Conservation (phyloP, 1,139 yeast genomes). For the Suhomyces bokatorum region DNA sequence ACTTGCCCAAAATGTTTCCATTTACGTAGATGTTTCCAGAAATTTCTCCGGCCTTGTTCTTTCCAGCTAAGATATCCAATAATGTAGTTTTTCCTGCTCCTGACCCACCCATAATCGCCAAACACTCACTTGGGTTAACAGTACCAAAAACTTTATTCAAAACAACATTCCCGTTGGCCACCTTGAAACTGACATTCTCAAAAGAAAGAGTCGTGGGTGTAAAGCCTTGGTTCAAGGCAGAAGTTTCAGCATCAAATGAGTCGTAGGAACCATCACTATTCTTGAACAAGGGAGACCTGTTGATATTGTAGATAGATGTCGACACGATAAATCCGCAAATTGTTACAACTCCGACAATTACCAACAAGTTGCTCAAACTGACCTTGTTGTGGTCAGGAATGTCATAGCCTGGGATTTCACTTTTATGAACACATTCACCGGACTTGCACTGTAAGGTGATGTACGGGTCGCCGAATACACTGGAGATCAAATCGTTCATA, state of each 20-base stretch:
- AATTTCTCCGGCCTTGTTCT: constrained; percentile 72
- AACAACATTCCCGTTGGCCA: constrained; percentile 51
- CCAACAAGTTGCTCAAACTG: constrained; percentile 49
- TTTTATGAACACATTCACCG: constrained; percentile 89
- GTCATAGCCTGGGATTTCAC: constrained; percentile 89
- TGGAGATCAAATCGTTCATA: constrained; percentile 86
- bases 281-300: constrained; percentile 64
- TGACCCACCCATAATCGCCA: constrained; percentile 98
- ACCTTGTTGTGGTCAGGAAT: constrained; percentile 60
- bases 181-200: constrained; percentile 65
- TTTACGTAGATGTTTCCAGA: constrained; percentile 71
- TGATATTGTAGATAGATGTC: constrained; percentile 52
- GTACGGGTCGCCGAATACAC: constrained; percentile 90
- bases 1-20: constrained; percentile 50
- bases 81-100: constrained; percentile 98
- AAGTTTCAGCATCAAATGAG: constrained; percentile 36
- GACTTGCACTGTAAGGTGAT: constrained; percentile 78
- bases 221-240: constrained; percentile 53
- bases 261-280: constrained; percentile 17
- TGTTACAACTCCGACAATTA: constrained; percentile 52
- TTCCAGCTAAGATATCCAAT: constrained; percentile 85
- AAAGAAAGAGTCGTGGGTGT: constrained; percentile 80
- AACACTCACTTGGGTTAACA: constrained; percentile 82
- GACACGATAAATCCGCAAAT: constrained; percentile 39
- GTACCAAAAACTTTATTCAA: constrained; percentile 68